Base-by-base conservation (phyloP, 768 basidiomycete genomes). In the Pholiota molesta region DNA sequence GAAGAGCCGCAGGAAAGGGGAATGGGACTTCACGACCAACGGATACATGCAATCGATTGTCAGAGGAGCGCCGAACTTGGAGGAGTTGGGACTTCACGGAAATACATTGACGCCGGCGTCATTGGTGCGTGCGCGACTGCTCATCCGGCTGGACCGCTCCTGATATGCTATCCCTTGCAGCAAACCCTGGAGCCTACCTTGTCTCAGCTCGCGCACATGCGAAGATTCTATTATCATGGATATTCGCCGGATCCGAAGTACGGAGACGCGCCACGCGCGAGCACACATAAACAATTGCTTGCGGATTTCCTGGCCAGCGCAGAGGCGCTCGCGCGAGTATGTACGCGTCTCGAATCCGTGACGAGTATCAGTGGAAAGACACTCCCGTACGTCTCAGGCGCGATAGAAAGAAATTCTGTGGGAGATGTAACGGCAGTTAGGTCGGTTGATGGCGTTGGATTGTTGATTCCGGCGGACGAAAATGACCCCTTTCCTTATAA, bases 41-140 rank as follows among this genome's bases (percentile, higher is more conserved):
- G 29, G 52, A 0, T 69, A 62, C 19, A 61, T 69, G 29, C 54
- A 59, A 42, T 63, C 62, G 2, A 57, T 65, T 21, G 62, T 56
- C 7, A 21, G 35, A 11, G 62, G 56, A 9, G 64, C 62, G 3
- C 65, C 67, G 1, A 68, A 68, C 35, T 33, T 68, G 3, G 55
- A 61, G 42, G 67, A 68, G 39, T 26, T 62, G 16, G 33, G 26
- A 40, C 28, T 62, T 2, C 56, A 57, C 19, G 29, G 44, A 5
- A 21, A 13, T 14, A 23, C 26, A n/a, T 45, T 47, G 10, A 5
- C 9, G 21, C 13, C 40, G 5, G 26, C 2, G 23, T 29, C 21
- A n/a, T 47, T n/a, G 37, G 47, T 49, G 1, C 21, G n/a, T 57
- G 56, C 31, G 44, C 28, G 17, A 5, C 10, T 23, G 26, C 26